Percentiles rank a stretch among this genome's conserved stretches.
phyloP scores from a whole-genome alignment of 2,329 filamentous ascomycete species.

The Clonostachys chloroleuca region DNA sequence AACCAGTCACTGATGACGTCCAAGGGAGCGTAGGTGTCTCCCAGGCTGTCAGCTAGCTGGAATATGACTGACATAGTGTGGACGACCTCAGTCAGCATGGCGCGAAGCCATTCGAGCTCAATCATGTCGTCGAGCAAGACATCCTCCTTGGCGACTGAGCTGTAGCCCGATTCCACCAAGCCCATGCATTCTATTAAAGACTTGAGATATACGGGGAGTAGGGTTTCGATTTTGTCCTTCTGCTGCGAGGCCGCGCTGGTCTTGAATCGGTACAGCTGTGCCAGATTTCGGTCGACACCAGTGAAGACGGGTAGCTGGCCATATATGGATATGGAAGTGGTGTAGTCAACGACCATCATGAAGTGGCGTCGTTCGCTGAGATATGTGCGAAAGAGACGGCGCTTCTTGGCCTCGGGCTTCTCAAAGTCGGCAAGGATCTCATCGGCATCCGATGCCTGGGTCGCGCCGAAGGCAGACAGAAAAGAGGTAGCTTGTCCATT shows the following conservation, averaged over 20 bases:
- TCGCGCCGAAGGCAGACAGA: conserved; percentile 43
- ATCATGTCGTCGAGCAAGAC: conserved; percentile 44
- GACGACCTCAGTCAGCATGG: conserved; percentile 63
- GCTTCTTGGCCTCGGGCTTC: conserved; percentile 55
- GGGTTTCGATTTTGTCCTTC: conserved; percentile 32
- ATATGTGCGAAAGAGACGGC: conserved; percentile 67
- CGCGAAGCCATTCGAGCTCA: conserved; percentile 56
- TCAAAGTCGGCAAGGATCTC: conserved; percentile 56
- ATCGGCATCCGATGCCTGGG: conserved; percentile 44
- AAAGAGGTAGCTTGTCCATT: conserved; percentile 55
- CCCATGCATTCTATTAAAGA: conserved; percentile 35
- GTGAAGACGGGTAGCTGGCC: conserved; percentile 27
- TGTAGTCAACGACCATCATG: conserved; percentile 56
- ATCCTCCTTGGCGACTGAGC: conserved; percentile 39
- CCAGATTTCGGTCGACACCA: conserved; percentile 14
- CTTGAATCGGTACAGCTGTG: conserved; percentile 21
- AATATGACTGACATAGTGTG: conserved; percentile 73
- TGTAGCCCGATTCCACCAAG: conserved; percentile 44
- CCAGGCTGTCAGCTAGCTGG: conserved; percentile 60
- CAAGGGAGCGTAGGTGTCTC: conserved; percentile 49
- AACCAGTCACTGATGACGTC: conserved; percentile 68
- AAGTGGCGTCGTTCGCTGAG: conserved; percentile 68
- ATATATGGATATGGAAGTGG: conserved; percentile 42
- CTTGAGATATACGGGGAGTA: conserved; percentile 43
- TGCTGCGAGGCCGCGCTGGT: too few relatives aligned